Evolutionary conservation across 495 filamentous ascomycete genomes (phyloP), one percentile per base, ranked within the genome.

Genomic region (Lasiosphaeria miniovina): DNA sequence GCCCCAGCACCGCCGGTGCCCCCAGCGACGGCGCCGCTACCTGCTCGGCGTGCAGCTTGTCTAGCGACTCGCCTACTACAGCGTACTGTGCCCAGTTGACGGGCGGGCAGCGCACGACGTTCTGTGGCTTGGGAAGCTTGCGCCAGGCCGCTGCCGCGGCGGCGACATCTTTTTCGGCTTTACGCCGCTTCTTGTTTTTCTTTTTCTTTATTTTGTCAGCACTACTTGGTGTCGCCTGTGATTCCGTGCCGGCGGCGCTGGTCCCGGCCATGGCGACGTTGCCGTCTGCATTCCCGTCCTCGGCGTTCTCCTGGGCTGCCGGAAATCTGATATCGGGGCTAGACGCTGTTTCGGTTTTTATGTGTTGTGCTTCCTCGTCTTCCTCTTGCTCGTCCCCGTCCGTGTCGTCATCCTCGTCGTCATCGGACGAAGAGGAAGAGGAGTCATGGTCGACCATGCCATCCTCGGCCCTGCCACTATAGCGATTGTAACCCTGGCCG

Each of bases 31-130:
- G 91, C 43, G 88, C 78, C 52, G 73, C 72, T 35, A 83, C 64
- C 72, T 95, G 90, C 72, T 94, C 88, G 57, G 84, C 81, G 74
- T 96, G 92, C 63, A 96, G 78, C 71, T 86, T 88, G 69, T 96
- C 90, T 49, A 96, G 74, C 10, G 88, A 79, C 57, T 89, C 87
- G 33, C 91, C 91, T 1, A 91, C 85, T 15, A 96, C 78, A 59
- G 87, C 88, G 69, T 96, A 96, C 68, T 95, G 90, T 6, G 84
- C 83, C 92, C 92, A 96, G 75, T 95, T 95, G 59, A 96, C 83
- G 3, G 90, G 86, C 32, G 92, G 92, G 76, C 85, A 88, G 38
- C 91, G 87, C 8, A 94, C 84, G 3, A 96, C 76, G 63, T 86
- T 91, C 74, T 96, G 92, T n/a, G 89, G 84, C 17, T 78, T 79